phyloP scores from a whole-genome alignment of 257 asterid species.

The Nicotiana obtusifolia region DNA sequence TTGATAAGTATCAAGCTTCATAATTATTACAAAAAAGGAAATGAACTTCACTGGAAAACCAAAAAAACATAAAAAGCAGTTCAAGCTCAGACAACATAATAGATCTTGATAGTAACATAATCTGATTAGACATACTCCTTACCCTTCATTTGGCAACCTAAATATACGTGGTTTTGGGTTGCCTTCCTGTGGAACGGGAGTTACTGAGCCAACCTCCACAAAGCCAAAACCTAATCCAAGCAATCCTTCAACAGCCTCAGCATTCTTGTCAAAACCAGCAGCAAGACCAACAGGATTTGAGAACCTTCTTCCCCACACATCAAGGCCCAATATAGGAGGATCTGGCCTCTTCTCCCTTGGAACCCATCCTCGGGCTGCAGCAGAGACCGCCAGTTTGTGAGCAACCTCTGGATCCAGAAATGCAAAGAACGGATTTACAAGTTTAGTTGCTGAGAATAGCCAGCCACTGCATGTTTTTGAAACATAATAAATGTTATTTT shows the following conservation, averaged over 20 bases:
- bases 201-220: constrained; percentile 98
- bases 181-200: constrained; percentile 97
- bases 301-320: constrained; percentile 97
- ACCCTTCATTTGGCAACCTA: constrained; percentile 80
- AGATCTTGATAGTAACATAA: background rate
- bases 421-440: constrained; percentile 95
- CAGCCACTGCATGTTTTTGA: constrained; percentile 66
- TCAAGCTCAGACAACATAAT: background rate
- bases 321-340: constrained; percentile 56
- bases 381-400: constrained; percentile 83
- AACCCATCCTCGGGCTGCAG: constrained; percentile 99
- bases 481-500: constrained; percentile 8
- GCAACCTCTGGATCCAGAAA: constrained; percentile 92
- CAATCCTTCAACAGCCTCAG: constrained; percentile 95
- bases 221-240: constrained; percentile 95
- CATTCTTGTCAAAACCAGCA: constrained; percentile 98
- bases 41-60: background rate
- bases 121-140: constrained; percentile 16
- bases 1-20: background rate
- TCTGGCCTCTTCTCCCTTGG: constrained; percentile 92
- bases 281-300: constrained; percentile 95
- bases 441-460: constrained; percentile 91
- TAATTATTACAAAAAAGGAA: background rate
- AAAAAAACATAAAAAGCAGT: background rate
- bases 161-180: constrained; percentile 97